Base-by-base conservation (phyloP, 371 early-diverging fungal species). In the Cokeromyces recurvatus region DNA sequence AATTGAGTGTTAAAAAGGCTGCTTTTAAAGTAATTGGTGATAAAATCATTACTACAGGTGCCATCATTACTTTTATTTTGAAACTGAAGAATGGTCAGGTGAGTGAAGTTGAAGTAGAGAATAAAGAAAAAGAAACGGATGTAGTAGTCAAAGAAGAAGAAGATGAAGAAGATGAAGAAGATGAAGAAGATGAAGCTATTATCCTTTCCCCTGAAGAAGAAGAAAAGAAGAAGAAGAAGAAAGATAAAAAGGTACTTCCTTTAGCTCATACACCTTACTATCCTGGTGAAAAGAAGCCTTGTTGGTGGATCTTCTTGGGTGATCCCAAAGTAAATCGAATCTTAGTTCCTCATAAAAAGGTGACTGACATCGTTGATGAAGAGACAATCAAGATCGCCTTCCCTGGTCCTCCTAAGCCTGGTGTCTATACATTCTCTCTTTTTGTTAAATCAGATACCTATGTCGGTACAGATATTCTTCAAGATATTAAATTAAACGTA, bases 261-360 rank as follows among this genome's bases (percentile, higher is more conserved):
- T 57, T 61, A 21, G 77, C 74, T 8, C 82, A 85, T 53, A 74
- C 83, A n/a, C 90, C 91, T 10, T 78, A 84, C 57, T 87, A 83
- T 61, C 54, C 71, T 58, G 59, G 60, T 43, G 79, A 82, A 51
- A 92, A 91, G 74, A 86, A 82, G 43, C 88, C 93, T 38, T 81
- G 74, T 60, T 97, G 95, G 95, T 96, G 94, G 94, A 77, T 97
- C 27, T 79, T 90, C 46, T 71, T 97, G 63, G 92, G 88, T 34
- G 90, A 93, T 61, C 81, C 78, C 50, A 84, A 82, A 59, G 83
- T 84, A 39, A 86, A 89, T 61, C 87, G 90, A 43, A 83, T 91
- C 46, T 84, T 96, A 11, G 79, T 82, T 23, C 73, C 83, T 17
- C 88, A 90, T n/a, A 67, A 77, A 43, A 85, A 85, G 47, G 82